Percentiles rank a stretch among this genome's conserved stretches.
phyloP scores from a whole-genome alignment of 176 grass and related monocot genomes.

The Tillandsia fasciculata region DNA sequence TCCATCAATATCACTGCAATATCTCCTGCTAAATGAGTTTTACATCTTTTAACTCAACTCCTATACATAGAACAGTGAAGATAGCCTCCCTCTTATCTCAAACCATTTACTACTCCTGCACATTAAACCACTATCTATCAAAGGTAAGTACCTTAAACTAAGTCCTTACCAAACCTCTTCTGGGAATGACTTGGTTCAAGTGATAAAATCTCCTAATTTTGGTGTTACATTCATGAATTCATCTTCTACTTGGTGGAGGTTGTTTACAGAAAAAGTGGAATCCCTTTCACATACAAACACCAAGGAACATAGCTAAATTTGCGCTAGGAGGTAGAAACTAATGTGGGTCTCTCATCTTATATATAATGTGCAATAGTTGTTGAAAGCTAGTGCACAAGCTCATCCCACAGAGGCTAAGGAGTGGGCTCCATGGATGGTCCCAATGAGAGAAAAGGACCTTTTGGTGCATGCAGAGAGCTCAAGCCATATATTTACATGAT shows the following conservation, averaged over 20 bases:
- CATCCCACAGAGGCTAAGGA: slow-evolving; percentile 4
- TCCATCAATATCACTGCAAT: no score
- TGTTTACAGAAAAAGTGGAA: neutral
- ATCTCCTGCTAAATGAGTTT: no score
- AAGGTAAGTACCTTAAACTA: neutral
- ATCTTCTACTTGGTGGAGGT: neutral
- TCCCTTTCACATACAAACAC: no score
- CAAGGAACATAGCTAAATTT: no score
- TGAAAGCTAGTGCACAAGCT: neutral
- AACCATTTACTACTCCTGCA: neutral
- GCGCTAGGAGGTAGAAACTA: neutral
- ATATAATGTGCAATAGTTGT: neutral
- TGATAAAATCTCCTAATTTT: neutral
- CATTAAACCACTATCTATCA: neutral
- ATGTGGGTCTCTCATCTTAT: neutral
- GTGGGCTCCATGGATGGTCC: slow-evolving; percentile 15
- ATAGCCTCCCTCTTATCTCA: neutral
- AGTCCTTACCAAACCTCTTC: no score
- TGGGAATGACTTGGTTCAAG: neutral
- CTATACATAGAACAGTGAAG: neutral
- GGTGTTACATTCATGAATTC: neutral
- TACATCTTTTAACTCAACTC: neutral
- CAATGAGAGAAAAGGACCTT: neutral
- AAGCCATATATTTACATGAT: slow-evolving; percentile 22
- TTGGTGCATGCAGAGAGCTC: slow-evolving; percentile 9